These are phyloP conservation scores for Penicillium sp. DNA, from an alignment of 2,329 filamentous ascomycete genomes.

Conservation along the genomic window DNA sequence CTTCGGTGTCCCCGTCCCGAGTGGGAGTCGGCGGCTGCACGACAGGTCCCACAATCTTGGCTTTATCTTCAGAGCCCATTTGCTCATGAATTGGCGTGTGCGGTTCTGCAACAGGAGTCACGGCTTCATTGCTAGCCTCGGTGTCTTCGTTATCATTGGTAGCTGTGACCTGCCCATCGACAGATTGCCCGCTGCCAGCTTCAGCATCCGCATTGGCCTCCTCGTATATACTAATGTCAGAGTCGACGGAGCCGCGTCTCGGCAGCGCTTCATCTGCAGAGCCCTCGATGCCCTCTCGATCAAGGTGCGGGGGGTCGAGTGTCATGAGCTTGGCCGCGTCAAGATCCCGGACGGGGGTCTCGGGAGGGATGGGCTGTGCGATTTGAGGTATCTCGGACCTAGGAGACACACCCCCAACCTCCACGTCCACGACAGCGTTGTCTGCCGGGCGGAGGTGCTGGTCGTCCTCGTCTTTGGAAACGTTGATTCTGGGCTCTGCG, in stretches of 20 bases:
- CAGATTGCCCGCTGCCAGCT: neutral
- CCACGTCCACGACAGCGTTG: constrained; percentile 5
- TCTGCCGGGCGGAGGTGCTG: constrained; percentile 11
- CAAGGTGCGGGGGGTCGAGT: constrained; percentile 11
- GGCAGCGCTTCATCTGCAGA: constrained; percentile 9
- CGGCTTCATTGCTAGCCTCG: neutral
- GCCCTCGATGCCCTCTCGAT: constrained; percentile 5
- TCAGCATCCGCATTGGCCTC: constrained; percentile 19
- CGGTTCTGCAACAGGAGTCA: neutral
- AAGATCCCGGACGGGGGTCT: constrained; percentile 6
- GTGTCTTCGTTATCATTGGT: neutral
- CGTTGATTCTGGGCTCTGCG: constrained; percentile 3
- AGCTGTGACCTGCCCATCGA: neutral
- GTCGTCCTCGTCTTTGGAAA: neutral
- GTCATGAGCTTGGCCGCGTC: constrained; percentile 9
- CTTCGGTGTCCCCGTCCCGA: neutral
- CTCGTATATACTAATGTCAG: constrained; percentile 25
- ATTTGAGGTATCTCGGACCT: neutral
- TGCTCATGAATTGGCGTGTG: neutral
- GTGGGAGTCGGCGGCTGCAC: neutral
- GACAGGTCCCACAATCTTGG: neutral
- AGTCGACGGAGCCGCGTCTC: constrained; percentile 20
- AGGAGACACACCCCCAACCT: neutral
- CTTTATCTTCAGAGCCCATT: neutral
- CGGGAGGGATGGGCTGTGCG: neutral